A percentile compares a stretch with the other conserved stretches of the same genome.
phyloP scores from a whole-genome alignment of 2,329 filamentous ascomycete genomes.

The Cordyceps farinosa region DNA sequence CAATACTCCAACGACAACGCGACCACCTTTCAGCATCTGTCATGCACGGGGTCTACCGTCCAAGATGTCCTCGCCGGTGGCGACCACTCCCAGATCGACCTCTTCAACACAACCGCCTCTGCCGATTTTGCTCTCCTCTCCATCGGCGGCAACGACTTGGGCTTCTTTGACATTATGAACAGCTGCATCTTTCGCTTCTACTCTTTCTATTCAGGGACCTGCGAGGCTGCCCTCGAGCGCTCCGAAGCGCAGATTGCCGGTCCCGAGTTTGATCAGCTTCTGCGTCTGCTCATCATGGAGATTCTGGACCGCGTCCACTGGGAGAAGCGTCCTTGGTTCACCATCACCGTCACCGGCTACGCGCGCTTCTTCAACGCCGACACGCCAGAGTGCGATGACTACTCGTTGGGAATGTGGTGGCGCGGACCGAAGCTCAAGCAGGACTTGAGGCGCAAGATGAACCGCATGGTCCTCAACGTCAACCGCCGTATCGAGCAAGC shows the following conservation, averaged over 20 bases:
- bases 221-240: constrained; percentile 36
- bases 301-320: constrained; percentile 42
- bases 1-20: constrained; percentile 24
- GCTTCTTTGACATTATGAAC: constrained; percentile 49
- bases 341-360: constrained; percentile 45
- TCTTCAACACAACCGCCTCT: constrained; percentile 35
- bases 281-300: constrained; percentile 39
- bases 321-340: constrained; percentile 43
- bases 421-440: constrained; percentile 39
- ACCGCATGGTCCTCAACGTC: constrained; percentile 40
- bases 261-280: constrained; percentile 37
- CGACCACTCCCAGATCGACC: constrained; percentile 39
- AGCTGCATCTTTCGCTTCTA: constrained; percentile 49
- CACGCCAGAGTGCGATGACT: constrained; percentile 41
- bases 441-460: constrained; percentile 39
- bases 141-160: constrained; percentile 48
- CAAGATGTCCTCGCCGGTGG: constrained; percentile 36
- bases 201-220: constrained; percentile 45
- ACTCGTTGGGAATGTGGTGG: constrained; percentile 46
- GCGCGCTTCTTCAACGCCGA: constrained; percentile 46
- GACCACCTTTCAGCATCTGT: constrained; percentile 41
- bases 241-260: constrained; percentile 33
- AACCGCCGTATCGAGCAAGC: constrained; percentile 38
- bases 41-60: constrained; percentile 45
- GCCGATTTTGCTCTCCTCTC: constrained; percentile 44